phyloP scores from a whole-genome alignment of 257 asterid genomes.

The Capsicum pubescens region DNA sequence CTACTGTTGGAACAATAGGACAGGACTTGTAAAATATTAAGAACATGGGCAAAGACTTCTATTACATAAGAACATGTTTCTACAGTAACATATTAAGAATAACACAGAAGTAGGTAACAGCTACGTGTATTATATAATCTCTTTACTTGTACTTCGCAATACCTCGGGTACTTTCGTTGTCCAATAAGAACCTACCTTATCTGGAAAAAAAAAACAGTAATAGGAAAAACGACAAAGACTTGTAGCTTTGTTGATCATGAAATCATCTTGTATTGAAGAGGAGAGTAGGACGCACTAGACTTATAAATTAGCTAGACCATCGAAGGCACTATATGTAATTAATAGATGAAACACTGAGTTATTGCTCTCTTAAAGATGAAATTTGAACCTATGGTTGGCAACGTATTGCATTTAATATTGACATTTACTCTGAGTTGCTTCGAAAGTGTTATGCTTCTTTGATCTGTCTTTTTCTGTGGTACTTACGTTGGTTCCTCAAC shows the following conservation, averaged over 20 bases:
- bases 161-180: neutral
- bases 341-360: neutral
- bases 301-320: neutral
- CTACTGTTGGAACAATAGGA: neutral
- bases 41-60: neutral
- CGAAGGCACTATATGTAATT: neutral
- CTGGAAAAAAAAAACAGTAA: neutral
- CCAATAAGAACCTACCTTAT: neutral
- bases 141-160: neutral
- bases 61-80: neutral
- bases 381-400: neutral
- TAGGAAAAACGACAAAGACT: neutral
- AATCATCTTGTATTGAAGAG: neutral
- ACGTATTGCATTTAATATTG: neutral
- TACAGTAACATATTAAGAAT: neutral
- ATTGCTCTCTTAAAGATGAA: neutral
- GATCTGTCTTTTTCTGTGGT: slow-evolving; percentile 2
- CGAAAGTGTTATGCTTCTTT: neutral
- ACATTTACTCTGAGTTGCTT: neutral
- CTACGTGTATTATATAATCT: neutral
- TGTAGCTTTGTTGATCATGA: neutral
- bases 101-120: neutral
- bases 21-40: neutral
- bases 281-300: neutral
- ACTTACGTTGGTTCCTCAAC: slow-evolving; percentile 25